Percentiles rank a stretch among this genome's conserved stretches.
Evolutionary conservation across 179 eudicot genomes (phyloP).

Genomic region (Camellia oleifera): DNA sequence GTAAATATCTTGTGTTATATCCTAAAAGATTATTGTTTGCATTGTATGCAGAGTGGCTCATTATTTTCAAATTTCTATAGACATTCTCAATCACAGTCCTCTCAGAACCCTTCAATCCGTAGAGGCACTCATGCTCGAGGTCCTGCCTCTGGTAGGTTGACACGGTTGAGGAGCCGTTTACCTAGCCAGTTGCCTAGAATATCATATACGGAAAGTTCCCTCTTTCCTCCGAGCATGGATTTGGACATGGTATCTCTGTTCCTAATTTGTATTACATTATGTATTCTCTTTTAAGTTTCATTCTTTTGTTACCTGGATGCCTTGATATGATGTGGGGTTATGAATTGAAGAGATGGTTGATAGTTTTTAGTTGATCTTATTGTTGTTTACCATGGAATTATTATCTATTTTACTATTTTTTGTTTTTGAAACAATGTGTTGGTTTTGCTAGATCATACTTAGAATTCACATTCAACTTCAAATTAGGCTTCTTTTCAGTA

Average conservation of each 20-base stretch:
- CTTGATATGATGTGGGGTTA: not conserved
- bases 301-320: not conserved
- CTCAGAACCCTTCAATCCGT: constrained; percentile 36
- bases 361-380: constrained; percentile 1
- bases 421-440: not conserved
- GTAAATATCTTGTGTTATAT: not conserved
- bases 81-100: constrained; percentile 35
- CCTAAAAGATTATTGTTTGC: not conserved
- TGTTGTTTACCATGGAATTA: not conserved
- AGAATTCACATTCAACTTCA: not conserved
- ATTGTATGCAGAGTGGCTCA: constrained; percentile 43
- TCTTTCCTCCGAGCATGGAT: constrained; percentile 71
- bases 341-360: not conserved
- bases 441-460: not conserved
- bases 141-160: constrained; percentile 39
- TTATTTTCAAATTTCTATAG: constrained; percentile 27
- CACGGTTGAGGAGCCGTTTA: constrained; percentile 53
- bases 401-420: not conserved
- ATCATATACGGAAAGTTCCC: constrained; percentile 25
- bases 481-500: not conserved
- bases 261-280: not conserved
- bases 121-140: constrained; percentile 45
- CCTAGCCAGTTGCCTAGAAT: constrained; percentile 40
- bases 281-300: not conserved
- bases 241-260: constrained; percentile 61